phyloP scores from a whole-genome alignment of 208 protist genomes.

The Chromosphaera perkinsii region DNA sequence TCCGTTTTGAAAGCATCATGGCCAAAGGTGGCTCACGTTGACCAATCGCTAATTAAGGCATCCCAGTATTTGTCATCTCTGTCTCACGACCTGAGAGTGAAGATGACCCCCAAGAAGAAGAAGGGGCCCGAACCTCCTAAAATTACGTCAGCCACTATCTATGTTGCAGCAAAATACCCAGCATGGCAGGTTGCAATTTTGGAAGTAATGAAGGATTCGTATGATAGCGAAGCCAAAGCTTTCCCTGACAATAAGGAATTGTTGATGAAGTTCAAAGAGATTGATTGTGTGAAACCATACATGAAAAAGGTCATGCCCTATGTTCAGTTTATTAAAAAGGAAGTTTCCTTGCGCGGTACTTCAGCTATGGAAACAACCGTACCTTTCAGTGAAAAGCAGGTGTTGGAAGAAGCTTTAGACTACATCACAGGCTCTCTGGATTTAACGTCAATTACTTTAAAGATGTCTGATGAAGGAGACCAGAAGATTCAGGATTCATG shows the following conservation, averaged over 20 bases:
- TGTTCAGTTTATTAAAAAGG: conserved; percentile 13
- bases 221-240: conserved; percentile 7
- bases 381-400: background rate
- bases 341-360: background rate
- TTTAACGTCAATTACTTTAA: too few species aligned
- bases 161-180: conserved; percentile 22
- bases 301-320: conserved; percentile 44
- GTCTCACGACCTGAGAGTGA: background rate
- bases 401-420: too few species aligned
- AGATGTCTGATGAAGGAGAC: too few species aligned
- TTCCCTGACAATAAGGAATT: conserved; percentile 17
- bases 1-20: conserved; percentile 10
- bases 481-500: too few species aligned
- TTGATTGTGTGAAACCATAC: conserved; percentile 9
- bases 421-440: too few species aligned
- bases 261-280: conserved; percentile 17
- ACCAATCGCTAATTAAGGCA: conserved; percentile 3
- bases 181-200: conserved; percentile 26
- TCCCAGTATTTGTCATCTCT: background rate
- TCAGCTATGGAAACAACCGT: background rate
- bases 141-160: conserved; percentile 3
- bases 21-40: conserved; percentile 14
- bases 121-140: background rate
- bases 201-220: conserved; percentile 2
- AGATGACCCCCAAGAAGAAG: conserved; percentile 13